A percentile compares a stretch with the other conserved stretches of the same genome.
phyloP scores from a whole-genome alignment of 1,139 yeast genomes.

The Lodderomyces margitis region DNA sequence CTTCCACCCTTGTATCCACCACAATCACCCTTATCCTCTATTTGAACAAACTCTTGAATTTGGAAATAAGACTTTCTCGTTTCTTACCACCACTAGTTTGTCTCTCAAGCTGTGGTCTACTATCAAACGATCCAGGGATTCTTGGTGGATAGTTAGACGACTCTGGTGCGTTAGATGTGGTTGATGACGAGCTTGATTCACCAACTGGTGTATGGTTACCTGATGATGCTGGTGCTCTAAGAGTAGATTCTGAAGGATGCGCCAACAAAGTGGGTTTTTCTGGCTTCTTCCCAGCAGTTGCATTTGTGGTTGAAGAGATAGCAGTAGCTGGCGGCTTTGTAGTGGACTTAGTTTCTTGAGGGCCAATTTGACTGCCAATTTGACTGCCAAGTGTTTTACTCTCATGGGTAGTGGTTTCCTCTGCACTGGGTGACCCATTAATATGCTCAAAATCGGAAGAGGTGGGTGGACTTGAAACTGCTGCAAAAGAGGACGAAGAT shows the following conservation, averaged over 20 bases:
- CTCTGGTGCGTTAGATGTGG: constrained; percentile 4
- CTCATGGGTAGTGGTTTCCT: constrained; percentile 7
- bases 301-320: constrained; percentile 6
- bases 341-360: constrained; percentile 12
- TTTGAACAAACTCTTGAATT: constrained; percentile 35
- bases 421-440: constrained; percentile 11
- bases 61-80: constrained; percentile 31
- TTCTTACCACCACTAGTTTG: constrained; percentile 13
- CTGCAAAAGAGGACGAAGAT: constrained; percentile 41
- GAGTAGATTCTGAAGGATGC: constrained; percentile 16
- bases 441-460: constrained; percentile 21
- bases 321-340: constrained; percentile 7
- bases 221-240: constrained; percentile 1
- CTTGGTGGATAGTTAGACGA: constrained; percentile 9
- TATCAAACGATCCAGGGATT: constrained; percentile 24
- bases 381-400: constrained; percentile 16
- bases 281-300: constrained; percentile 2
- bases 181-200: constrained; percentile 10
- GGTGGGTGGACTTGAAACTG: constrained; percentile 29
- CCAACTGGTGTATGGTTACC: constrained; percentile 2
- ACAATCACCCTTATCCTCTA: constrained; percentile 11
- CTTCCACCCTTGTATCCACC: not conserved
- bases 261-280: constrained; percentile 14
- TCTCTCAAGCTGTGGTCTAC: not conserved
- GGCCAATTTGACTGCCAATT: constrained; percentile 2